Evolutionary conservation across 495 filamentous ascomycete species (phyloP), one percentile per base, ranked within the genome.

Genomic region (Astrothelium subdiscretum): DNA sequence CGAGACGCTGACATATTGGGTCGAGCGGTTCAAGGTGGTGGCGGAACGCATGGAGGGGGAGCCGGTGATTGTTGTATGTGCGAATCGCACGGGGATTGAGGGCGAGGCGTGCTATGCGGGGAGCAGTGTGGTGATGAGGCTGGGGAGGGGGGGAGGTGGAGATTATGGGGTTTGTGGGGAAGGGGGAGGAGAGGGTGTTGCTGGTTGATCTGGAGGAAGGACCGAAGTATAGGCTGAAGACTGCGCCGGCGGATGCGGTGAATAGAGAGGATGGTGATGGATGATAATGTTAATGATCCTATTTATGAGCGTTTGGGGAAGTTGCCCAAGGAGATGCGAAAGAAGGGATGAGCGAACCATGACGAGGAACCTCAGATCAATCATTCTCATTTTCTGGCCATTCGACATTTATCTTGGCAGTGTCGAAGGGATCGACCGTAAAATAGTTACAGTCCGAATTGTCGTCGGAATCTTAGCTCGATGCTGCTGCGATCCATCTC

Each of bases 1-100:
- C 70, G 83, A 89, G 59, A 95, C 90, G 0, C 78, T 96, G 61
- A 82, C 83, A 26, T 98, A 96, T 74, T 98, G 94, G 94, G 75
- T 95, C n/a, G 83, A 85, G 65, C 78, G 92, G 48, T 77, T 97
- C 43, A 81, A 85, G 68, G 92, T 92, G 1, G 69, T 97, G 0
- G 77, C 92, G 13, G 74, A 78, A 44, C 68, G 69, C 59, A 70
- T 75, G 43, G 75, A 80, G 3, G 76, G 79, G 26, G 77, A 75
- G 24, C 74, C 79, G 3, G 80, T 89, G 40, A 82, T 95, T 58
- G 80, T 95, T 13, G 84, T 96, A 24, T 87, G 92, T 68, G 89
- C 87, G 62, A 97, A 97, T 77, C 80, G 92, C 58, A 79, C 81
- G 54, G 91, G 91, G 0, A 43, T 64, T 26, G 67, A 69, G 40